Percentiles rank a stretch among this genome's conserved stretches.
phyloP scores from a whole-genome alignment of 768 basidiomycete species.

The Auricularia sp. region DNA sequence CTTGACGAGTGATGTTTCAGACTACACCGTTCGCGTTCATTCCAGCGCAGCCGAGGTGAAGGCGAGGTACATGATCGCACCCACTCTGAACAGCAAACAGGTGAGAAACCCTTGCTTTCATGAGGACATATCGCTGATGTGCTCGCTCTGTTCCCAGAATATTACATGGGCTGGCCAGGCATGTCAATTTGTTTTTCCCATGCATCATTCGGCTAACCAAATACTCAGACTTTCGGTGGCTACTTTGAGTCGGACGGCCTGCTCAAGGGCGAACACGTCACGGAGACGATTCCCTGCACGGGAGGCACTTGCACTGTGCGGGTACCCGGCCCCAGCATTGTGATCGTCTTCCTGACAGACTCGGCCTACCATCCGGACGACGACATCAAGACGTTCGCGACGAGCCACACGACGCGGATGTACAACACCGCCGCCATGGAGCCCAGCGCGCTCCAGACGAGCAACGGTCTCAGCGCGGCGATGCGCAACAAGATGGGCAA shows the following conservation, averaged over 20 bases:
- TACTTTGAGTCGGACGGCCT: constrained; percentile 60
- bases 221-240: constrained; percentile 39
- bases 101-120: constrained; percentile 32
- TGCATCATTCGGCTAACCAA: not conserved
- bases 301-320: constrained; percentile 44
- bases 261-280: constrained; percentile 40
- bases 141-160: constrained; percentile 24
- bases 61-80: not conserved
- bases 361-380: constrained; percentile 17
- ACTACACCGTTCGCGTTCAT: constrained; percentile 42
- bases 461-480: constrained; percentile 43
- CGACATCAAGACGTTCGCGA: constrained; percentile 33
- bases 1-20: constrained; percentile 21
- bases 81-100: constrained; percentile 11
- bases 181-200: not conserved
- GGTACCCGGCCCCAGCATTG: constrained; percentile 62
- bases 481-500: constrained; percentile 3
- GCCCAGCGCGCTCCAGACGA: constrained; percentile 44
- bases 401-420: not conserved
- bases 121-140: constrained; percentile 45
- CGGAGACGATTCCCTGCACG: constrained; percentile 48
- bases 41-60: constrained; percentile 21
- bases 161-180: constrained; percentile 69
- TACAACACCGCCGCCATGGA: constrained; percentile 47
- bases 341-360: constrained; percentile 59